These are phyloP conservation scores for Astrothelium subdiscretum DNA, from an alignment of 495 filamentous ascomycete genomes.

Conservation along the genomic window DNA sequence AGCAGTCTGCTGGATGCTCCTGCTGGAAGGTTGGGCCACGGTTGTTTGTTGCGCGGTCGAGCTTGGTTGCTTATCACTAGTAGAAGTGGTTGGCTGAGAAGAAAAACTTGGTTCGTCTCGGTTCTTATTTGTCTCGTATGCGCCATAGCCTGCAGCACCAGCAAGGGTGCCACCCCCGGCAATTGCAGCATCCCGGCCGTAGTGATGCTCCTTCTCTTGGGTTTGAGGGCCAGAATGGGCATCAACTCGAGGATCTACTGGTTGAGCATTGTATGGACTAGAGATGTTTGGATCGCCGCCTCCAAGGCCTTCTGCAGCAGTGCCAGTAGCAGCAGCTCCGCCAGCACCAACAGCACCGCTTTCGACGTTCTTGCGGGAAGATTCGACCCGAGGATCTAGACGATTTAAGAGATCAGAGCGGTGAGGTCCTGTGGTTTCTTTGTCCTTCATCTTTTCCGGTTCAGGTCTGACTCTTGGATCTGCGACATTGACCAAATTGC, in stretches of 20 bases:
- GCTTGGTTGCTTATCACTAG: background rate
- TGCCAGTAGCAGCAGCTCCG: background rate
- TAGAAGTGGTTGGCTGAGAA: background rate
- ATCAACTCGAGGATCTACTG: background rate
- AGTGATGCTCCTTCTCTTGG: constrained; percentile 15
- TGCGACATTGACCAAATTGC: constrained; percentile 15
- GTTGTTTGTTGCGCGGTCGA: background rate
- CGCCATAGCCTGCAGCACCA: constrained; percentile 6
- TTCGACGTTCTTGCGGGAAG: background rate
- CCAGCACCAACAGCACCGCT: background rate
- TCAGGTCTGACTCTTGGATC: constrained; percentile 20
- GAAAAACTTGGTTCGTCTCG: background rate
- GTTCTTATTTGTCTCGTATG: constrained; percentile 5
- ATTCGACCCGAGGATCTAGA: constrained; percentile 11
- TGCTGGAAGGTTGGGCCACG: background rate
- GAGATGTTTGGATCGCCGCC: background rate
- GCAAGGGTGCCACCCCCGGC: constrained; percentile 10
- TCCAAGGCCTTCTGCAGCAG: background rate
- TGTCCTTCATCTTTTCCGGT: constrained; percentile 17
- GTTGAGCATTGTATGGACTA: background rate
- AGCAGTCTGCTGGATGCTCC: background rate
- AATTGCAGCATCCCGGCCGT: constrained; percentile 18
- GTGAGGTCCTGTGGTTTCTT: constrained; percentile 12
- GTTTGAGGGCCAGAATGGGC: background rate
- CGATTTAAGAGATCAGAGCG: constrained; percentile 12